Conservation (phyloP, 2,329 filamentous ascomycete species). For the Knufia fluminis region DNA sequence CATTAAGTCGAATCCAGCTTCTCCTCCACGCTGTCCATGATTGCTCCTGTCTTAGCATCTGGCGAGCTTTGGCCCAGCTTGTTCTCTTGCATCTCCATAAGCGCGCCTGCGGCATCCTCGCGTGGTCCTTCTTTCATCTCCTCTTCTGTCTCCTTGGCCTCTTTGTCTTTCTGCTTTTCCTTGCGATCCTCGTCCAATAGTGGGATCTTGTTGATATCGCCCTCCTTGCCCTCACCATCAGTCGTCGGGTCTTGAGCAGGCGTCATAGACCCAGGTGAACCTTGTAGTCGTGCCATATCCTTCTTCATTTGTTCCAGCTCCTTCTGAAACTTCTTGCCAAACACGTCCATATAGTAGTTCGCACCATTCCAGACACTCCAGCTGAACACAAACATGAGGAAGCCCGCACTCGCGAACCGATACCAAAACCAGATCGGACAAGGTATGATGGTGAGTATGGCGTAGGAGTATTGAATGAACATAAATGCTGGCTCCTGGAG, state of each 20-base stretch:
- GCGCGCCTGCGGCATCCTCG: not conserved
- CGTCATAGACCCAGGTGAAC: constrained; percentile 32
- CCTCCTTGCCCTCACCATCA: not conserved
- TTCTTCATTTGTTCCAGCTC: constrained; percentile 81
- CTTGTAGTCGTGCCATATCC: constrained; percentile 85
- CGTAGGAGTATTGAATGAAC: constrained; percentile 88
- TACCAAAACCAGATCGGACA: constrained; percentile 94
- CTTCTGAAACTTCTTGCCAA: constrained; percentile 92
- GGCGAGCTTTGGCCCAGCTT: not conserved
- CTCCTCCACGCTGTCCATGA: not conserved
- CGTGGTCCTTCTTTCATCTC: not conserved
- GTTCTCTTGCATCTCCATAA: not conserved
- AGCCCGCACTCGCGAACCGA: constrained; percentile 65
- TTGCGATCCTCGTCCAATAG: constrained; percentile 17
- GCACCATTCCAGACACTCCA: constrained; percentile 97
- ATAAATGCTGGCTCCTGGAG: constrained; percentile 90
- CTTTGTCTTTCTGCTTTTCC: constrained; percentile 7
- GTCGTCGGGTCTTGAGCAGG: not conserved
- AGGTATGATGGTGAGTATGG: constrained; percentile 84
- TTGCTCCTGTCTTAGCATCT: not conserved
- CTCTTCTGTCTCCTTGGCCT: not conserved
- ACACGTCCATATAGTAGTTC: constrained; percentile 96
- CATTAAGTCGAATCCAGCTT: not conserved
- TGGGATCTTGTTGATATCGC: constrained; percentile 16
- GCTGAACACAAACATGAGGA: constrained; percentile 72